These are phyloP conservation scores for Brachypodium distachyon DNA, from an alignment of 202 grass and related monocot species.

Conservation along the genomic window DNA sequence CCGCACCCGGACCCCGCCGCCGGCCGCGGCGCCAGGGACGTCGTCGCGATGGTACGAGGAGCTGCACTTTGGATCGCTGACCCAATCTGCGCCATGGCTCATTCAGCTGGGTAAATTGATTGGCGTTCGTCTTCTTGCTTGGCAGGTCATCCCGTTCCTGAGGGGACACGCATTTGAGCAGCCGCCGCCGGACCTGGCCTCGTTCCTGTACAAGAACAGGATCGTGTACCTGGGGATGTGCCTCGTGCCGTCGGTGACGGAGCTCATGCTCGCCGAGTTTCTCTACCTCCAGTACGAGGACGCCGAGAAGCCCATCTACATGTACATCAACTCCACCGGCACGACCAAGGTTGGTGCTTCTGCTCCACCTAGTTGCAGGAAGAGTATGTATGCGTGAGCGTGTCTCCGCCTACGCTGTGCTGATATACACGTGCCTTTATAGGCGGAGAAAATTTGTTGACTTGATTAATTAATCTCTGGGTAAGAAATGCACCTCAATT, in stretches of 20 bases:
- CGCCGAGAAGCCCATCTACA: conserved; percentile 77
- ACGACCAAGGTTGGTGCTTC: conserved; percentile 52
- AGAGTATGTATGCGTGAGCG: not conserved
- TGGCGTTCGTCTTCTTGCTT: not conserved
- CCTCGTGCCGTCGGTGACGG: conserved; percentile 62
- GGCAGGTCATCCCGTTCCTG: conserved; percentile 74
- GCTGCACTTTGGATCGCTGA: not conserved
- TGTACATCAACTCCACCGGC: conserved; percentile 92
- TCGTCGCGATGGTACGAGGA: conserved; percentile 24
- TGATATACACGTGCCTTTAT: no score
- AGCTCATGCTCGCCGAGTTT: conserved; percentile 85
- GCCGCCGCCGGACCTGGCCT: conserved; percentile 66
- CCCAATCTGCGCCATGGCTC: not conserved
- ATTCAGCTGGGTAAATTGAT: not conserved
- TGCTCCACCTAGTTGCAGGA: not conserved
- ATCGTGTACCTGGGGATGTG: conserved; percentile 93
- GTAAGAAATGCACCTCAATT: not conserved
- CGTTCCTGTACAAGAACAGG: conserved; percentile 75
- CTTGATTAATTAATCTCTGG: not conserved
- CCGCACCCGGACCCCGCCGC: conserved; percentile 16
- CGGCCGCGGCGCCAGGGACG: conserved; percentile 23
- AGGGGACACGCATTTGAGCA: conserved; percentile 52
- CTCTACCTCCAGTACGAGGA: conserved; percentile 78
- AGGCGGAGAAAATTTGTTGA: no score
- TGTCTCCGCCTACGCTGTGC: no score